Evolutionary conservation across 148 eudicot genomes (phyloP).

Genomic region (Rhododendron williamsianum): DNA sequence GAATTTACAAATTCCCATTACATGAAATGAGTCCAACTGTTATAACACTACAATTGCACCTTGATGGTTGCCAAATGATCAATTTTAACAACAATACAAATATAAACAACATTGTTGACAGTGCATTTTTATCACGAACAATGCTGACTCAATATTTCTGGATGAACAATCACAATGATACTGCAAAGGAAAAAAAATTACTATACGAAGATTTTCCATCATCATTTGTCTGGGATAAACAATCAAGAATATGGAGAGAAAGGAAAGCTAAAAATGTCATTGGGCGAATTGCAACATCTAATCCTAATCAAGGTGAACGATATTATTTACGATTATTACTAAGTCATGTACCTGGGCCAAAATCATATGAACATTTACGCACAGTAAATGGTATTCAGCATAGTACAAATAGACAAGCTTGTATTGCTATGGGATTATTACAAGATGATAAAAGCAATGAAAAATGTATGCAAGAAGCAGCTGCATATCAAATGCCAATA

Average conservation of each 20-base stretch:
- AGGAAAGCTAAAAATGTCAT: not conserved
- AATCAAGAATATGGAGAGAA: not conserved
- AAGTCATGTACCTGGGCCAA: not conserved
- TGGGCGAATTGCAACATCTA: not conserved
- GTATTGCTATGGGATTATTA: not conserved
- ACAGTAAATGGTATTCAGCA: too few species aligned
- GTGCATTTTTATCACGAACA: not conserved
- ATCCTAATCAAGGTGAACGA: not conserved
- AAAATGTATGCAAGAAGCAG: not conserved
- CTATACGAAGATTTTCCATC: not conserved
- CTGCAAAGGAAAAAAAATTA: not conserved
- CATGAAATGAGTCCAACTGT: not conserved
- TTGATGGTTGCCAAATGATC: not conserved
- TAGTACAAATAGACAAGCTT: not conserved
- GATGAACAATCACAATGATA: not conserved
- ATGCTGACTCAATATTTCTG: not conserved
- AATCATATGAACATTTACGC: not conserved
- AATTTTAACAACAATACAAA: too few species aligned
- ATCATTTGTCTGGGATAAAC: not conserved
- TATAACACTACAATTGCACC: too few species aligned
- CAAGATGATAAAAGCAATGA: not conserved
- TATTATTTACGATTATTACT: not conserved
- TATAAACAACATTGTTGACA: too few species aligned
- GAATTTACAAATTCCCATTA: not conserved
- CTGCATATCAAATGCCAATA: not conserved